These are phyloP conservation scores for Chlorella ohadii DNA, from an alignment of 139 green algal species.

Conservation along the genomic window DNA sequence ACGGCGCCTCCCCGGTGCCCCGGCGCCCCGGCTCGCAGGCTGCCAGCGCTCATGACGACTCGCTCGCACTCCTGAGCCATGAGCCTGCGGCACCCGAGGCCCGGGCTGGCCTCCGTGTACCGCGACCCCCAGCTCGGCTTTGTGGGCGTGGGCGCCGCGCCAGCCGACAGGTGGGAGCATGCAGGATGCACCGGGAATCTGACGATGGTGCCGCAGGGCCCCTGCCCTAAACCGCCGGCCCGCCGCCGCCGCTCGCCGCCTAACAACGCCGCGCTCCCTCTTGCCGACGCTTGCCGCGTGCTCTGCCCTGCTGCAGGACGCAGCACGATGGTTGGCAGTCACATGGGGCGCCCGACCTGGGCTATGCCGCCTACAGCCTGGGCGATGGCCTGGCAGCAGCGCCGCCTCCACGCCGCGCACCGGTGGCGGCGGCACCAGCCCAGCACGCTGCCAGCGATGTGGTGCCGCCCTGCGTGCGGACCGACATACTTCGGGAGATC, in stretches of 20 bases:
- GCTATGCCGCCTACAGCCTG: conserved; percentile 9
- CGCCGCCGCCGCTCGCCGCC: neutral
- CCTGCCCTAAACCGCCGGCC: neutral
- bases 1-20: too few species aligned
- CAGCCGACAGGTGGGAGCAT: neutral
- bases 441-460: neutral
- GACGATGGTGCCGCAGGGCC: too few species aligned
- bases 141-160: neutral
- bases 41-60: neutral
- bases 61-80: neutral
- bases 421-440: neutral
- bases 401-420: neutral
- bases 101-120: too few species aligned
- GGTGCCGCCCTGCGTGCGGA: neutral
- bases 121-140: neutral
- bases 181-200: too few species aligned
- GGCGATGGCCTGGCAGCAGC: too few species aligned
- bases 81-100: too few species aligned
- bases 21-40: too few species aligned
- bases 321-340: neutral
- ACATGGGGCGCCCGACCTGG: neutral
- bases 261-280: neutral
- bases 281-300: neutral
- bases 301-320: neutral
- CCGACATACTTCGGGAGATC: conserved; percentile 16